phyloP scores from a whole-genome alignment of 345 rosid genomes.

The Moricandia moricandioides region DNA sequence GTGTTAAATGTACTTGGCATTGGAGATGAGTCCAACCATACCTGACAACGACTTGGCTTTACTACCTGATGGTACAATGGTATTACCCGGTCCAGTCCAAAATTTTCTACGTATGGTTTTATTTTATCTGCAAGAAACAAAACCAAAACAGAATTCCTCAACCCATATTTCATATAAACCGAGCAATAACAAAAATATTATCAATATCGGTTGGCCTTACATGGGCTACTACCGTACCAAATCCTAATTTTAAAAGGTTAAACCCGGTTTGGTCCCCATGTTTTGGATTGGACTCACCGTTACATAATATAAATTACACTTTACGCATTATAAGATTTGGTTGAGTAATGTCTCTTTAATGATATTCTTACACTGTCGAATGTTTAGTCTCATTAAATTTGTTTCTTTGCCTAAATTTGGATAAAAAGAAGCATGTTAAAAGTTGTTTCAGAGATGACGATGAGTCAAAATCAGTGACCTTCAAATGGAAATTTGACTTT shows the following conservation, averaged over 20 bases:
- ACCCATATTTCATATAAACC: neutral
- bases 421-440: slow-evolving; percentile 15
- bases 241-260: neutral
- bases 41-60: slow-evolving; percentile 35
- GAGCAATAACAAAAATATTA: neutral
- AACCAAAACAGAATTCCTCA: neutral
- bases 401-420: slow-evolving; percentile 22
- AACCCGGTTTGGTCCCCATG: slow-evolving; percentile 11
- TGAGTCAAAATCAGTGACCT: slow-evolving; percentile 32
- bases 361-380: slow-evolving; percentile 21
- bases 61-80: slow-evolving; percentile 30
- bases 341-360: slow-evolving; percentile 14
- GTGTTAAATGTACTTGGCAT: slow-evolving; percentile 23
- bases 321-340: neutral
- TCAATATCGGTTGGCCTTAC: neutral
- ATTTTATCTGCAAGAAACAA: neutral
- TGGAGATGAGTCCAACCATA: slow-evolving; percentile 30
- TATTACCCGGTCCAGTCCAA: slow-evolving; percentile 14
- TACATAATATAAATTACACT: neutral
- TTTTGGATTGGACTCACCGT: neutral
- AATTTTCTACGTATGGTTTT: neutral
- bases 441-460: slow-evolving; percentile 32
- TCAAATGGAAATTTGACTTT: slow-evolving; percentile 38
- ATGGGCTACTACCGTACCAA: neutral
- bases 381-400: slow-evolving; percentile 20